These are phyloP conservation scores for Trametes punicea DNA, from an alignment of 768 basidiomycete genomes.

Conservation along the genomic window DNA sequence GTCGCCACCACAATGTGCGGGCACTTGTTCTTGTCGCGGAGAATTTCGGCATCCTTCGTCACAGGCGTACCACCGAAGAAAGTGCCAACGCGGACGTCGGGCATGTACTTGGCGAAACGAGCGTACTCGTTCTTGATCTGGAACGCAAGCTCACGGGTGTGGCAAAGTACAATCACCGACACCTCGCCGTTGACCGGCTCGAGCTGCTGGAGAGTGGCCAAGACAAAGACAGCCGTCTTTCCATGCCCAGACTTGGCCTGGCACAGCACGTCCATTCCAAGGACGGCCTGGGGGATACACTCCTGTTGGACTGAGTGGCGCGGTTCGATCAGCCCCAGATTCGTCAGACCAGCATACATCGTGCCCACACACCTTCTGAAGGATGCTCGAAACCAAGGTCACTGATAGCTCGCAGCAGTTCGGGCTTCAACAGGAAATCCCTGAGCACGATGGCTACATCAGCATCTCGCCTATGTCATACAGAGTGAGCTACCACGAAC, in stretches of 20 bases:
- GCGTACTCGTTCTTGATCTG: conserved; percentile 99
- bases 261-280: conserved; percentile 99
- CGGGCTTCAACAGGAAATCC: conserved; percentile 97
- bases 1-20: conserved; percentile 99
- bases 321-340: not conserved
- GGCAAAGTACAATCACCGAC: conserved; percentile 95
- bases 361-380: conserved; percentile 75
- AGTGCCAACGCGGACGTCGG: conserved; percentile 93
- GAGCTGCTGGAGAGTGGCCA: conserved; percentile 95
- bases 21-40: conserved; percentile 95
- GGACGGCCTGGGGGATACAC: conserved; percentile 98
- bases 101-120: conserved; percentile 99
- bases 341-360: not conserved
- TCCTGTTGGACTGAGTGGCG: conserved; percentile 87
- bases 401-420: conserved; percentile 94
- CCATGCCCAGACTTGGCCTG: conserved; percentile 99
- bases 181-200: conserved; percentile 99
- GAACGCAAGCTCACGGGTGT: conserved; percentile 98
- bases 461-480: conserved; percentile 16
- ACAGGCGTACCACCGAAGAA: conserved; percentile 98
- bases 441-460: conserved; percentile 39
- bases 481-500: conserved; percentile 40
- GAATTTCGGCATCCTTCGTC: conserved; percentile 86
- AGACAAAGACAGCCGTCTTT: conserved; percentile 98
- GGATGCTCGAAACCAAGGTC: conserved; percentile 99